Base-by-base conservation (phyloP, 2,329 filamentous ascomycete genomes). In the Macrophomina pseudophaseolina region DNA sequence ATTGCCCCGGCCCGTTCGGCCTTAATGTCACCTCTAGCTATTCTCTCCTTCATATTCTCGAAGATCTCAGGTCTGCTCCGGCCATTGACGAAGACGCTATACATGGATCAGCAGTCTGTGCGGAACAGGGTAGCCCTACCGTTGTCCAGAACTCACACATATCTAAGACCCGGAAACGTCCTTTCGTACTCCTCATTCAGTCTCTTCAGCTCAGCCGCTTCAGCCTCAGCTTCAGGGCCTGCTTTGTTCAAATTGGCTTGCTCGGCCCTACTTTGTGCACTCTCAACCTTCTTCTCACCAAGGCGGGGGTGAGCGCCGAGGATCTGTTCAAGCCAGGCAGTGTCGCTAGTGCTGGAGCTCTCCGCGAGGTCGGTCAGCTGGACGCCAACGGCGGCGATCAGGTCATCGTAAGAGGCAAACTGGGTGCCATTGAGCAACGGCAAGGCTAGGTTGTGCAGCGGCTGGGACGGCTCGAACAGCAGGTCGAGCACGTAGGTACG, bases 51-150 rank as follows among this genome's bases (percentile, higher is more conserved):
- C 91, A 97, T 97, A 73, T 97, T 89, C 69, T 87, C 83, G 90
- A 97, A 92, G 65, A 97, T 90, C 68, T 87, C 86, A 1, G 86
- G 84, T 66, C 93, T 84, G 48, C 87, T 85, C 54, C 94, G 86
- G 0, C 92, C 93, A 76, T 97, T 94, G 66, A 97, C 94, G 76
- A 97, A 97, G 18, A 94, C 91, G 51, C 86, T 88, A 69, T 52
- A 11, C 35, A n/a, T 30, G 52, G 23, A 16, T n/a, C 5, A 66
- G 52, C 64, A 42, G 65, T 40, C 7, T 35, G 9, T 33, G 35
- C 49, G 16, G 11, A 5, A 12, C 3, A 18, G n/a, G 28, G 14
- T 30, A 49, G 33, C 59, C 18, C 54, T 23, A 46, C 58, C 32
- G 12, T 49, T n/a, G 44, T 30, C 6, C 42, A n/a, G n/a, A 28